Evolutionary conservation across 306 rosid genomes (phyloP), one percentile per base, ranked within the genome.

Genomic region (Castanea sativa): DNA sequence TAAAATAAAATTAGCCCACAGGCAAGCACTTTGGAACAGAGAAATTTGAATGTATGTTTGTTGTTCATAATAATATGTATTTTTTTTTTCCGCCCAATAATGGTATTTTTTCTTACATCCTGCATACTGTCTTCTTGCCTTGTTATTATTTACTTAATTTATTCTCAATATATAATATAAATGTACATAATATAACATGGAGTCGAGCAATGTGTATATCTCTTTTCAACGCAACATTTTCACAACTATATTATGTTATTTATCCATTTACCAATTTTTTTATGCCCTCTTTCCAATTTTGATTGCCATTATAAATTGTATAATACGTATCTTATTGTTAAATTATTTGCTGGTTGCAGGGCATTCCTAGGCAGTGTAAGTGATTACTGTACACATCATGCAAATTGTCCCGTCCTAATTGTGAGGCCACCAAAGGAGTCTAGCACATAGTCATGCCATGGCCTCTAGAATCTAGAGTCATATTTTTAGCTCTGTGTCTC

Each of bases 311-410:
- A 38, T 38, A 38, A 38, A 38, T 38, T 38, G 45, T 38, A 38
- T 38, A 38, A 38, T 7, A 38, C 3, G 45, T 0, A 23, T 21
- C 33, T 16, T 14, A 33, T 53, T 16, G 38, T 29, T 27, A 43
- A 5, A 21, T 59, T 6, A 59, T 60, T 60, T 25, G 5, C 6
- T 14, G 23, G 19, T 38, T 58, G 79, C 91, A 87, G 91, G 76
- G 75, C 91, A 78, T 76, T 90, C 61, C 78, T 92, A 10, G 97
- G 97, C 71, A 90, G 97, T 77, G 93, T 90, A 55, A 92, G 97
- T 16, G 95, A 92, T 76, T 82, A 89, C 45, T 92, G 97, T 77
- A 92, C 89, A 56, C 94, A 89, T 79, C 90, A 90, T 79, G 90
- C 89, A 52, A 82, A 69, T 32, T 77, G 84, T 55, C 91, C 92